These are phyloP conservation scores for Alternaria sp. DNA, from an alignment of 2,329 filamentous ascomycete genomes.

Conservation along the genomic window DNA sequence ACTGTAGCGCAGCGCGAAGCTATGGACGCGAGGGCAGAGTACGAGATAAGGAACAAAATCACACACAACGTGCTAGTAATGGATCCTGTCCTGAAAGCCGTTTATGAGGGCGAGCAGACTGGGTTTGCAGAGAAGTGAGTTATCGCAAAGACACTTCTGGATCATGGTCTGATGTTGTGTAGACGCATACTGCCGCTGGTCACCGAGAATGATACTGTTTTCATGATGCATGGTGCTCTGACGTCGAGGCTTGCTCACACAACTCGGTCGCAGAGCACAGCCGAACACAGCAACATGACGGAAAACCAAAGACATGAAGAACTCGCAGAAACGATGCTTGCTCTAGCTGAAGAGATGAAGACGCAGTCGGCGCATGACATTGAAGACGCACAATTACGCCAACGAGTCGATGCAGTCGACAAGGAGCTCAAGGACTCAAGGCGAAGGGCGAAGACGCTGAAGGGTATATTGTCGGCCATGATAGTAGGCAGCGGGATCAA, in stretches of 20 bases:
- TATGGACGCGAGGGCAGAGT: slow-evolving; percentile 74
- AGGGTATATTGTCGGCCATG: slow-evolving; percentile 79
- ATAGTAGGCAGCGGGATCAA: slow-evolving; percentile 84
- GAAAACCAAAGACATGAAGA: slow-evolving; percentile 68
- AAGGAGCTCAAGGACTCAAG: slow-evolving; percentile 68
- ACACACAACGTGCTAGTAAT: slow-evolving; percentile 74
- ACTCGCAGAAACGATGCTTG: slow-evolving; percentile 69
- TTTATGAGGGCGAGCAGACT: slow-evolving; percentile 72
- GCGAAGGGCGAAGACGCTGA: slow-evolving; percentile 77
- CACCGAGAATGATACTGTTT: slow-evolving; percentile 72
- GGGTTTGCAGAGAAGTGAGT: slow-evolving; percentile 73
- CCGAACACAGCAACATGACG: slow-evolving; percentile 67
- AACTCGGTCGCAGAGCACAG: slow-evolving; percentile 62
- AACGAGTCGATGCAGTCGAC: slow-evolving; percentile 68
- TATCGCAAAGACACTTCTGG: background rate
- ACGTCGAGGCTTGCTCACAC: slow-evolving; percentile 63
- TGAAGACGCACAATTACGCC: slow-evolving; percentile 61
- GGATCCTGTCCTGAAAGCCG: slow-evolving; percentile 79
- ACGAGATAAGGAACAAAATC: slow-evolving; percentile 74
- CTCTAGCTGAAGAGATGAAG: slow-evolving; percentile 67
- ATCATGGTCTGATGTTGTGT: slow-evolving; percentile 17
- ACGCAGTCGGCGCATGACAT: slow-evolving; percentile 64
- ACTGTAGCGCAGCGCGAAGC: slow-evolving; percentile 69
- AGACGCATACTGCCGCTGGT: slow-evolving; percentile 75
- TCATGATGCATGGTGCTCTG: slow-evolving; percentile 69